Percentiles rank a stretch among this genome's conserved stretches.
These are phyloP conservation scores for Nakaseomyces bracarensis DNA, from an alignment of 1,139 yeast species.

Conservation along the genomic window DNA sequence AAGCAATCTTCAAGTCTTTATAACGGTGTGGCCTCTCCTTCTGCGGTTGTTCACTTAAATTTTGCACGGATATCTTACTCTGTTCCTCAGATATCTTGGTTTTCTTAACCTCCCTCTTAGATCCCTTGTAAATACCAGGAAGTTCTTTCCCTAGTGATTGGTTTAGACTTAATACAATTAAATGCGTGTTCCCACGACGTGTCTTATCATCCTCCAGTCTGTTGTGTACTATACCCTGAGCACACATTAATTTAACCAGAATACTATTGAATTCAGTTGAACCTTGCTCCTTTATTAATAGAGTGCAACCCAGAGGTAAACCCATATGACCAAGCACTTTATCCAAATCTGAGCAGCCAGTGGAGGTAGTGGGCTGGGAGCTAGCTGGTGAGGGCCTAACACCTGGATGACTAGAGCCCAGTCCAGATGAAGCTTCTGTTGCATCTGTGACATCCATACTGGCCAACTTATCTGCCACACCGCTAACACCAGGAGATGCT, in stretches of 20 bases:
- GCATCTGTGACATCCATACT: neutral
- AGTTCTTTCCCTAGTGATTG: slow-evolving; percentile 60
- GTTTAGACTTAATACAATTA: slow-evolving; percentile 58
- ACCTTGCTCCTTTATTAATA: slow-evolving; percentile 74
- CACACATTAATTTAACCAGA: slow-evolving; percentile 58
- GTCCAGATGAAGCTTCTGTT: neutral
- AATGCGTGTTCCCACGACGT: slow-evolving; percentile 41
- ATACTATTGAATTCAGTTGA: slow-evolving; percentile 86
- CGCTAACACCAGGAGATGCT: neutral
- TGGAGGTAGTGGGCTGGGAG: slow-evolving; percentile 67
- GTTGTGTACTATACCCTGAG: slow-evolving; percentile 73
- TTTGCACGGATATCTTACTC: slow-evolving; percentile 59
- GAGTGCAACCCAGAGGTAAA: slow-evolving; percentile 64
- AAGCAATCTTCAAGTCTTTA: slow-evolving; percentile 68
- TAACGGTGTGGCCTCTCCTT: slow-evolving; percentile 22
- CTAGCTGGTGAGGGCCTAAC: slow-evolving; percentile 69
- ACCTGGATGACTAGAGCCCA: slow-evolving; percentile 41
- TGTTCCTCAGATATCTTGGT: slow-evolving; percentile 51
- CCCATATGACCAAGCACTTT: slow-evolving; percentile 74
- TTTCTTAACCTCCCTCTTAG: slow-evolving; percentile 57
- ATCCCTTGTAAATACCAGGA: slow-evolving; percentile 74
- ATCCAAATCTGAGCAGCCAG: slow-evolving; percentile 72
- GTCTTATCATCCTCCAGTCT: slow-evolving; percentile 37
- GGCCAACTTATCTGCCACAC: neutral
- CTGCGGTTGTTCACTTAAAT: slow-evolving; percentile 38